Conservation (phyloP, 2,329 filamentous ascomycete species). For the Clathrospora elynae region DNA sequence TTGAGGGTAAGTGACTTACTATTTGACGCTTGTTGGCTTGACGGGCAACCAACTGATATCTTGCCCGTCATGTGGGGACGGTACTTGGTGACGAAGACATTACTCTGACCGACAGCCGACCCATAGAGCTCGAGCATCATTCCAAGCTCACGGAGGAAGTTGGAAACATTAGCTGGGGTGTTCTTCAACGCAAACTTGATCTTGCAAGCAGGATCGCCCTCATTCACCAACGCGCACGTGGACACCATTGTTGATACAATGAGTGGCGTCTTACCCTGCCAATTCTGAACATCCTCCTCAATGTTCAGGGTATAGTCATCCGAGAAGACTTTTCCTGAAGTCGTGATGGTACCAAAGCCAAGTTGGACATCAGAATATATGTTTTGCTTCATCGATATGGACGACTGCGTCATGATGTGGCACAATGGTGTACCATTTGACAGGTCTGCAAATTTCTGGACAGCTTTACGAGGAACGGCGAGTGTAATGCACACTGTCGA, state of each 20-base stretch:
- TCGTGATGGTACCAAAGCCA: slow-evolving; percentile 13
- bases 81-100: slow-evolving; percentile 35
- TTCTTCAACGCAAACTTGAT: slow-evolving; percentile 12
- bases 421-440: slow-evolving; percentile 10
- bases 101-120: slow-evolving; percentile 8
- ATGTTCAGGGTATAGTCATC: slow-evolving; percentile 15
- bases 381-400: not conserved
- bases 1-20: not conserved
- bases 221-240: not conserved
- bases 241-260: slow-evolving; percentile 21
- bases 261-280: slow-evolving; percentile 13
- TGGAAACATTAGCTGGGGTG: not conserved
- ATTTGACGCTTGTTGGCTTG: not conserved
- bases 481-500: slow-evolving; percentile 20
- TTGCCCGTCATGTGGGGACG: slow-evolving; percentile 29
- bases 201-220: not conserved
- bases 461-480: slow-evolving; percentile 12
- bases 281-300: slow-evolving; percentile 12
- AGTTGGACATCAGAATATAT: slow-evolving; percentile 20
- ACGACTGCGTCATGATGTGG: slow-evolving; percentile 15
- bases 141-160: slow-evolving; percentile 5
- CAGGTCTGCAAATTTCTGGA: slow-evolving; percentile 12
- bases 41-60: not conserved
- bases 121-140: slow-evolving; percentile 7
- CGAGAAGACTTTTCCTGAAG: slow-evolving; percentile 11